These are phyloP conservation scores for Claviceps quebecensis DNA, from an alignment of 2,329 filamentous ascomycete genomes.

Conservation along the genomic window DNA sequence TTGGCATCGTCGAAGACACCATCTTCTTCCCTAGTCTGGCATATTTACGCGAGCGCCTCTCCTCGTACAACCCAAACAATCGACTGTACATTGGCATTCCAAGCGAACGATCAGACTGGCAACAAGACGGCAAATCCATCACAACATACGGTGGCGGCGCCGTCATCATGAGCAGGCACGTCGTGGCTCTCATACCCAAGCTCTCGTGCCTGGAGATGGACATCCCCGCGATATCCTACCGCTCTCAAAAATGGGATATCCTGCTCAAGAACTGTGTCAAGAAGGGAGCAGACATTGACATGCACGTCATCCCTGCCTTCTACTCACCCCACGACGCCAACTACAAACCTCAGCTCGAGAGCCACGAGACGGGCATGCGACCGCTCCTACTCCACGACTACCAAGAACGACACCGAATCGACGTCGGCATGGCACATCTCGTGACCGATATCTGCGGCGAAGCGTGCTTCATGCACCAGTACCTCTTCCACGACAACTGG, in stretches of 20 bases:
- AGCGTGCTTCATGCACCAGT: constrained; percentile 32
- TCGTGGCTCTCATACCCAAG: constrained; percentile 19
- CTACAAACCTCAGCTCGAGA: constrained; percentile 15
- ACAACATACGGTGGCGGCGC: constrained; percentile 31
- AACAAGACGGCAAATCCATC: constrained; percentile 19
- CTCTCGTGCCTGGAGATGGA: constrained; percentile 23
- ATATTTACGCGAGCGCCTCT: constrained; percentile 24
- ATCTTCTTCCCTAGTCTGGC: constrained; percentile 31
- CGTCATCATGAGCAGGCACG: constrained; percentile 25
- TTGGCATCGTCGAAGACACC: constrained; percentile 31
- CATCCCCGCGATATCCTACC: constrained; percentile 6
- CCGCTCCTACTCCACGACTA: constrained; percentile 28
- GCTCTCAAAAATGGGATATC: constrained; percentile 24
- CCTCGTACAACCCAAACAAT: constrained; percentile 17
- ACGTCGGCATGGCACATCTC: constrained; percentile 26
- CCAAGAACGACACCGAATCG: constrained; percentile 23
- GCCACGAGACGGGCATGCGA: constrained; percentile 25
- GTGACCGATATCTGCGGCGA: constrained; percentile 30
- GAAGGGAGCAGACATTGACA: constrained; percentile 18
- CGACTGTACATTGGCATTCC: constrained; percentile 29
- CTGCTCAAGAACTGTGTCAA: constrained; percentile 27
- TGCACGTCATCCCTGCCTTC: constrained; percentile 29
- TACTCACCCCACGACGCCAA: constrained; percentile 23
- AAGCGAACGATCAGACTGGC: constrained; percentile 30
- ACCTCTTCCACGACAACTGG: constrained; percentile 31